Evolutionary conservation across 768 basidiomycete species (phyloP), one percentile per base, ranked within the genome.

Genomic region (Tulasnella sp.): DNA sequence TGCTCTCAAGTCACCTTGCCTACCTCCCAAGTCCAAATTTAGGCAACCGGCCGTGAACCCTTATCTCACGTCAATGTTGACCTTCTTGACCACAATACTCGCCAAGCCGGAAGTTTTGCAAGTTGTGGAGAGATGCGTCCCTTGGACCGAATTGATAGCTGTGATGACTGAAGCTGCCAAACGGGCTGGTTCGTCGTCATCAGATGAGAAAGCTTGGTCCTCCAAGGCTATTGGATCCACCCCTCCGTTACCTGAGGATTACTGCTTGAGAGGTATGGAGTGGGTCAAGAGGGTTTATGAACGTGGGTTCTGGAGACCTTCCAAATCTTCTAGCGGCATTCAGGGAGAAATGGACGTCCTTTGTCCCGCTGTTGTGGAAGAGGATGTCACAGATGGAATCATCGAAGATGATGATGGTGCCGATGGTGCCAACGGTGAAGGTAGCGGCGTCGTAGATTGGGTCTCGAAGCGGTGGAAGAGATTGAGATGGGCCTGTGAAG

Each of bases 211-310:
- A 5, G 56, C 43, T 61, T 64, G 31, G 73, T 81, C 43, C 8
- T 28, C 41, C 20, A 64, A 67, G 20, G 77, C 91, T 69, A 70
- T 86, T 39, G 77, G 77, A 12, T 81, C 77, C 55, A 67, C 75
- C 19, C 80, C 87, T 0, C n/a, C n/a, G n/a, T 68, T 98, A 1
- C 74, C 85, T 0, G 95, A 99, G 65, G 95, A 98, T 60, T 96
- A 92, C 90, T 86, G 84, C 59, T 63, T 96, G 58, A 75, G 95
- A 28, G 95, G 95, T 1, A 88, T 92, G 81, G 91, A 91, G 58
- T 99, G 95, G 95, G 82, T 88, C 3, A 73, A 88, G 53, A 77
- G 78, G 55, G 80, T 96, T 13, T 98, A 83, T 62, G 90, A 93
- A 63, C 78, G 87, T 34, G 93, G 92, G 0, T 98, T 82, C 63